Base-by-base conservation (phyloP, 2,329 filamentous ascomycete species). In the Trichoderma guizhouense region DNA sequence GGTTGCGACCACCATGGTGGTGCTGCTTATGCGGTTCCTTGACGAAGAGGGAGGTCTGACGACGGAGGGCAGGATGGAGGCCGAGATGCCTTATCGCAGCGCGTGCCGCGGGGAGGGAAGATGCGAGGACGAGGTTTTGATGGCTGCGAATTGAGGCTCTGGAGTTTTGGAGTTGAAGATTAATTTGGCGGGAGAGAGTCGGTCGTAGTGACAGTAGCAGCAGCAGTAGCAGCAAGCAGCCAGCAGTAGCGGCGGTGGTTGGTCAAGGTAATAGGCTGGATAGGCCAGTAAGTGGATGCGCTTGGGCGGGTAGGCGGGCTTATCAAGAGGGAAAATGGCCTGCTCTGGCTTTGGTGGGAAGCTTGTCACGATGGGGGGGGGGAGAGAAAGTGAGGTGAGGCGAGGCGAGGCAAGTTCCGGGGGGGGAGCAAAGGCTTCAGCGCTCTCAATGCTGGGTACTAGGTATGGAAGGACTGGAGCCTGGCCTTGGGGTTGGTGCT, bases 1-100 rank as follows among this genome's bases (percentile, higher is more conserved):
- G 78, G 88, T 90, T 84, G 87, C 87, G 82, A 89, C 87, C 78
- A 89, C 87, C 84, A 89, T 87, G 81, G 84, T 87, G 82, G 79
- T 82, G 78, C 77, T 77, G 80, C 77, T 57, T 78, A 76, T 77
- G 77, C 75, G 75, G 80, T 82, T 82, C 79, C 81, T 80, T 74
- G 73, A 75, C 71, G 79, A 81, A 69, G 34, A 82, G 82, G 81
- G 79, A 78, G 72, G 77, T 57, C 34, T 60, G 24, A 69, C 62
- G 63, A 72, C 62, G 63, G 67, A 67, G 58, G 62, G 51, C 47
- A 71, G 61, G 60, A 51, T 71, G 28, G 62, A 74, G 65, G 71
- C 65, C 60, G 60, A 66, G 53, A 43, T 66, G 73, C 69, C 72
- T 74, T 74, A 73, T 76, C 75, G 75, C 75, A 74, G 76, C 75